Base-by-base conservation (phyloP, 2,329 filamentous ascomycete species). In the Laburnicola sp. region DNA sequence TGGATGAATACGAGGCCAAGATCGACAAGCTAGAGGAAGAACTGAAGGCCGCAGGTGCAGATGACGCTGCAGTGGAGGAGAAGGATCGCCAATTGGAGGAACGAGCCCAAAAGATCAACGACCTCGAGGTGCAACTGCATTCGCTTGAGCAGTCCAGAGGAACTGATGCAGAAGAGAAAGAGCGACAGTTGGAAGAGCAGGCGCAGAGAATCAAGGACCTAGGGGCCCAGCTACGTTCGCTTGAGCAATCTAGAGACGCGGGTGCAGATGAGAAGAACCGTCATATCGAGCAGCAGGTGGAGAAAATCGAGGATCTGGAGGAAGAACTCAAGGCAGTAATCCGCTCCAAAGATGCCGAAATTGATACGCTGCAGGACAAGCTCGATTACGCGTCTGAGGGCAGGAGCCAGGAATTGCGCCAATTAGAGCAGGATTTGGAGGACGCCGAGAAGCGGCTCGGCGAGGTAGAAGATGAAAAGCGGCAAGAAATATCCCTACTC, bases 401-500 rank as follows among this genome's bases (percentile, higher is more conserved):
- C 28, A 73, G 67, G 44, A 77, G 83, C 48, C 68, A 70, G 34
- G 75, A 76, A 39, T 70, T 91, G 27, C 82, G 81, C 21, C 70
- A 74, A 11, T 64, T 78, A 6, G 71, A 77, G 43, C 56, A 71
- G 11, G 64, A 74, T 10, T 57, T 78, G 10, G 70, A 74, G 38
- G 64, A 72, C 59, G 58, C 51, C 1, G 67, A 74, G 45, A 59
- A 54, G n/a, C 58, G 65, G 44, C 57, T 71, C 11, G 58, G 58
- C 11, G 57, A 58, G 22, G 54, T 54, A 8, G 64, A 70, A 25
- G 48, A 58, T 7, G 55, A 69, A 45, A 71, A 68, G 38, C 62
- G 64, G 22, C 65, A 64, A 21, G 65, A 71, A 30, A 21, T 72
- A 6, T 57, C 63, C 4, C 44, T 58, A 8, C 36, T 69, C 3